A percentile compares a stretch with the other conserved stretches of the same genome.
Evolutionary conservation across 441 rosid genomes (phyloP).

Genomic region (Geranium incanum): DNA sequence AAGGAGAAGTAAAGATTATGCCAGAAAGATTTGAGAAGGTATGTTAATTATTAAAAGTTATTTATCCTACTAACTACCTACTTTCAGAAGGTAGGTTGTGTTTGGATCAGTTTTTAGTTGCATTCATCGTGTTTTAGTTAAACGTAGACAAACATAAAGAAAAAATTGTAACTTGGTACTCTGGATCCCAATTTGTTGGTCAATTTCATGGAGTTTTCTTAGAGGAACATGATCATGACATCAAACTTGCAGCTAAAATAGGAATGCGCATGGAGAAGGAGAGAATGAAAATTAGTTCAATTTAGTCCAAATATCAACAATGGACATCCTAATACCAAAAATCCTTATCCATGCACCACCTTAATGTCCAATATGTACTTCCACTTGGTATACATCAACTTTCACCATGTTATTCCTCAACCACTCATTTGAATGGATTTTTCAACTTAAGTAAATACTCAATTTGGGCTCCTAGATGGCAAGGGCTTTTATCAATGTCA

Average conservation of each 20-base stretch:
- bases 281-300: not conserved
- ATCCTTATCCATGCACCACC: not conserved
- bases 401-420: not conserved
- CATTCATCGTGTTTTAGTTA: not conserved
- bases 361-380: not conserved
- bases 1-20: constrained; percentile 60
- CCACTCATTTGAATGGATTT: not conserved
- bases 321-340: not conserved
- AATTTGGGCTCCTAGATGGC: not conserved
- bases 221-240: not conserved
- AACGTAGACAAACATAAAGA: not conserved
- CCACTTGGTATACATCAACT: constrained; percentile 2
- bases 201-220: not conserved
- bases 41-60: constrained; percentile 10
- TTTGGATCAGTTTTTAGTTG: not conserved
- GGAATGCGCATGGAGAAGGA: not conserved
- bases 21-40: constrained; percentile 99
- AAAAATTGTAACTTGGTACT: not conserved
- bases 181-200: not conserved
- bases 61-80: constrained; percentile 9
- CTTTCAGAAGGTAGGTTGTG: not conserved
- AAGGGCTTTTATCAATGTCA: not conserved
- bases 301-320: not conserved
- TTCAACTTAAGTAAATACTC: not conserved
- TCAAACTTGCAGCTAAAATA: not conserved